These are phyloP conservation scores for Neoscytalidium dimidiatum DNA, from an alignment of 2,329 filamentous ascomycete genomes.

Conservation along the genomic window DNA sequence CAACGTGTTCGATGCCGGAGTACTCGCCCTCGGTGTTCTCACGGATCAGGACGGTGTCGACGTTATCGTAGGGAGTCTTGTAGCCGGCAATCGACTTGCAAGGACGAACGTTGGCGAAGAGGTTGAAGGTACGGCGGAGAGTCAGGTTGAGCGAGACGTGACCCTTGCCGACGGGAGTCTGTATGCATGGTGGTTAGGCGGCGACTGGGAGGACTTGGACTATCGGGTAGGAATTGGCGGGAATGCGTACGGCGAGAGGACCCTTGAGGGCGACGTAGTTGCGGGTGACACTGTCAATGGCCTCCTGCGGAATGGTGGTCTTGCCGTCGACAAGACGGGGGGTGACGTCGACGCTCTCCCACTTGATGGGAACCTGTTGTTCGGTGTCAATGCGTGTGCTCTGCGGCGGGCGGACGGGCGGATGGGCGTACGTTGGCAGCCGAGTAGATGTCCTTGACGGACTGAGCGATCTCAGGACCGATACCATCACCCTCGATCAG, in stretches of 20 bases:
- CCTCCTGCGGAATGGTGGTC: constrained; percentile 89
- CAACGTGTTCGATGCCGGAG: constrained; percentile 97
- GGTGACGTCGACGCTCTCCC: constrained; percentile 96
- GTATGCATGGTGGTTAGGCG: constrained; percentile 29
- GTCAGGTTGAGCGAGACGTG: constrained; percentile 99
- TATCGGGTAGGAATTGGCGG: constrained; percentile 12
- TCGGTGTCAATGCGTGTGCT: constrained; percentile 15
- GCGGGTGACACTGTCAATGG: constrained; percentile 88
- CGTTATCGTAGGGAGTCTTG: constrained; percentile 97
- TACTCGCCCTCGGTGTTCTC: constrained; percentile 99
- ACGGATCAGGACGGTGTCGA: constrained; percentile 96
- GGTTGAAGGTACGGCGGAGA: constrained; percentile 98
- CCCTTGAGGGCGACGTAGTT: constrained; percentile 99
- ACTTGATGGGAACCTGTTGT: constrained; percentile 79
- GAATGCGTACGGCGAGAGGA: constrained; percentile 77
- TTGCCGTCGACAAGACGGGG: constrained; percentile 92
- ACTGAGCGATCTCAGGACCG: constrained; percentile 94
- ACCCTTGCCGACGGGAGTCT: constrained; percentile 97
- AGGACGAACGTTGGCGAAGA: constrained; percentile 98
- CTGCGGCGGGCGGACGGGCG: constrained; percentile 15
- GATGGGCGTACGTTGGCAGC: constrained; percentile 74
- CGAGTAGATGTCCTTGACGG: constrained; percentile 97
- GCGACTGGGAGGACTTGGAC: background rate
- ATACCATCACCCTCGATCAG: constrained; percentile 99
- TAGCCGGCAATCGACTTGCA: constrained; percentile 96